Evolutionary conservation across 108 stramenopile species (phyloP).

Genomic region (Conticribra guillardii): DNA sequence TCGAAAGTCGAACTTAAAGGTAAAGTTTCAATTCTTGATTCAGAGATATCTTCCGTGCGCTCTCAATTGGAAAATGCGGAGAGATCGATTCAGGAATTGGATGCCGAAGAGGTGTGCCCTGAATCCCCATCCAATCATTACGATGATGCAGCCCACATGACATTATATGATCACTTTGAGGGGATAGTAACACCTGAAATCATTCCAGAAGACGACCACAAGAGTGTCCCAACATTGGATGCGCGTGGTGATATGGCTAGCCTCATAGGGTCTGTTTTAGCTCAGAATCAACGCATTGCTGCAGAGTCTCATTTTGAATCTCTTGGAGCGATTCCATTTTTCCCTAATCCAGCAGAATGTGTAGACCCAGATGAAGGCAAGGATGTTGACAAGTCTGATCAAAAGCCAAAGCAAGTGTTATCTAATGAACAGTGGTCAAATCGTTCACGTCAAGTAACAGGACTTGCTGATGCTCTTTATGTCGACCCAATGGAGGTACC

Average conservation of each 20-base stretch:
- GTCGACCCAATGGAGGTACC: constrained; percentile 74
- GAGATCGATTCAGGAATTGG: constrained; percentile 25
- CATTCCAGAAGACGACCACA: constrained; percentile 20
- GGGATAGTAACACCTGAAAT: constrained; percentile 4
- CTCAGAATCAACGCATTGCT: constrained; percentile 65
- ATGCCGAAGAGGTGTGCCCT: constrained; percentile 1
- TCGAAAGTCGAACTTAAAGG: constrained; percentile 16
- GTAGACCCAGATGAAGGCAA: neutral
- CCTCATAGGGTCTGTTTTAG: constrained; percentile 55
- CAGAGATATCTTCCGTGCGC: constrained; percentile 23
- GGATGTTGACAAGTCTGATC: neutral
- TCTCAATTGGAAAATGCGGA: constrained; percentile 43
- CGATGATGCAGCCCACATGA: neutral
- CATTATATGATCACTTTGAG: neutral
- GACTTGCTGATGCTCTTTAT: constrained; percentile 74
- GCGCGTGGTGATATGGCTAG: constrained; percentile 29
- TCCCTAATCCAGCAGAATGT: constrained; percentile 10
- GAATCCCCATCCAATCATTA: neutral
- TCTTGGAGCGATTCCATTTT: constrained; percentile 46
- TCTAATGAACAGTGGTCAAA: constrained; percentile 67
- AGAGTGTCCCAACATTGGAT: constrained; percentile 32
- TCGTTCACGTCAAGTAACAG: constrained; percentile 71
- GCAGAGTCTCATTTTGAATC: constrained; percentile 62
- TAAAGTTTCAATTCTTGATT: constrained; percentile 5
- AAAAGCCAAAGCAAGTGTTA: constrained; percentile 8